Evolutionary conservation across 441 rosid genomes (phyloP), one percentile per base, ranked within the genome.

Genomic region (Pelargonium citronellum): DNA sequence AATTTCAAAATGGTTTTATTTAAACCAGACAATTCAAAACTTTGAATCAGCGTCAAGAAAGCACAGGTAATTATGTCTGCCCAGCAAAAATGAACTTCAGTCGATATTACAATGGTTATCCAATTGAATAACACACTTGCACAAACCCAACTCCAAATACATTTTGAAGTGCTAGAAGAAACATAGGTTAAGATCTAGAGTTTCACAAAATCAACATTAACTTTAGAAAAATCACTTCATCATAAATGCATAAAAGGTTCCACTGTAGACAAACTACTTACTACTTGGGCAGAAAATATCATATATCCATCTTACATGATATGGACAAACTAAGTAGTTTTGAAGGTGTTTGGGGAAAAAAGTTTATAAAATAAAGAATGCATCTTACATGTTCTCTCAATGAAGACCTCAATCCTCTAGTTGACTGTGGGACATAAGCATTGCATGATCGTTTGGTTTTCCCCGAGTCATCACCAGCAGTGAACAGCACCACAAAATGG

Each of bases 401-500:
- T 69, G 69, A 81, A 39, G 98, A 88, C 78, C 99, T 89, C 82
- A 95, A 71, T 70, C 90, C 83, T 83, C 92, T 87, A 41, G 93
- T 95, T 64, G 99, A 95, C 80, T 81, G 90, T 30, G 98, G 85
- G 71, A 95, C 80, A 67, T 92, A 89, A 66, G 93, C 98, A 77
- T 78, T 85, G 84, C 89, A 92, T 19, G 79, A 70, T 64, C 73
- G 69, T 77, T 78, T 87, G 76, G 68, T 80, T 58, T 75, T 78
- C 81, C 77, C 91, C 7, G 78, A 77, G 74, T 77, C 85, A 73
- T 72, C 76, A 77, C 80, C 71, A 68, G 76, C 83, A 68, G 80
- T 84, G 78, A 95, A 92, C 97, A 95, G 83, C 78, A 84, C 96
- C 78, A 92, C 90, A 79, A 95, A 95, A 75, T 89, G 87, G 27